Percentiles rank a stretch among this genome's conserved stretches.
These are phyloP conservation scores for Phytophthora podocarpi DNA, from an alignment of 352 stramenopile genomes.

Conservation along the genomic window DNA sequence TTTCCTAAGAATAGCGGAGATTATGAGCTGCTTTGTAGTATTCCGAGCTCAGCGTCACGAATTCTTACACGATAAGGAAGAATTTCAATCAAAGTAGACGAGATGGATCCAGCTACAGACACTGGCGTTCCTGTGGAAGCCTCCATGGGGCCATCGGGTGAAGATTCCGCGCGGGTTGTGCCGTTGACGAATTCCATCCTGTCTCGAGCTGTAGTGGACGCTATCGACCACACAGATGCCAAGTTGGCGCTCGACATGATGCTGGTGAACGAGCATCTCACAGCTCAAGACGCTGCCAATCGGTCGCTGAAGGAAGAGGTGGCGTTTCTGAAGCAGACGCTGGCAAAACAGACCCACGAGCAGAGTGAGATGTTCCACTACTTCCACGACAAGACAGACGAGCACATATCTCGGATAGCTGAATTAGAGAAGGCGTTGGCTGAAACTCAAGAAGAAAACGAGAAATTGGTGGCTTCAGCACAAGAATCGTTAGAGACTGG, in stretches of 20 bases:
- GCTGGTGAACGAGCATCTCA: conserved; percentile 61
- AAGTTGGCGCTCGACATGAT: conserved; percentile 74
- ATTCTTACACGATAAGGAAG: neutral
- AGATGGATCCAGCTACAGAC: neutral
- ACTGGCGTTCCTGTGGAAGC: neutral
- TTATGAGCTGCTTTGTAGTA: neutral
- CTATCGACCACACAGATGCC: conserved; percentile 53
- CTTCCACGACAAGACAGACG: conserved; percentile 84
- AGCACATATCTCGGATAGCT: conserved; percentile 69
- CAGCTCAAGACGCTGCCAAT: conserved; percentile 37
- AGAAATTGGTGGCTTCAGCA: neutral
- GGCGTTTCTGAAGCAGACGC: conserved; percentile 45
- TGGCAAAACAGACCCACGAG: conserved; percentile 53
- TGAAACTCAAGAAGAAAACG: conserved; percentile 19
- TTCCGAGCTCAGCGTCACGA: neutral
- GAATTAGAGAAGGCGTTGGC: conserved; percentile 49
- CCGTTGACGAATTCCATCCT: conserved; percentile 44
- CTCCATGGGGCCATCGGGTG: neutral
- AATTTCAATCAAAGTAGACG: neutral
- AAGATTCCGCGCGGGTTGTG: neutral
- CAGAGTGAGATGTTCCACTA: conserved; percentile 90
- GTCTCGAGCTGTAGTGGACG: conserved; percentile 45
- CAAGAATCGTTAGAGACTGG: conserved; percentile 23
- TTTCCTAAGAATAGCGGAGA: conserved; percentile 1
- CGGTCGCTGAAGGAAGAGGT: conserved; percentile 50